Evolutionary conservation across 2,329 filamentous ascomycete genomes (phyloP), one percentile per base, ranked within the genome.

Genomic region (Xenoacremonium recifei): DNA sequence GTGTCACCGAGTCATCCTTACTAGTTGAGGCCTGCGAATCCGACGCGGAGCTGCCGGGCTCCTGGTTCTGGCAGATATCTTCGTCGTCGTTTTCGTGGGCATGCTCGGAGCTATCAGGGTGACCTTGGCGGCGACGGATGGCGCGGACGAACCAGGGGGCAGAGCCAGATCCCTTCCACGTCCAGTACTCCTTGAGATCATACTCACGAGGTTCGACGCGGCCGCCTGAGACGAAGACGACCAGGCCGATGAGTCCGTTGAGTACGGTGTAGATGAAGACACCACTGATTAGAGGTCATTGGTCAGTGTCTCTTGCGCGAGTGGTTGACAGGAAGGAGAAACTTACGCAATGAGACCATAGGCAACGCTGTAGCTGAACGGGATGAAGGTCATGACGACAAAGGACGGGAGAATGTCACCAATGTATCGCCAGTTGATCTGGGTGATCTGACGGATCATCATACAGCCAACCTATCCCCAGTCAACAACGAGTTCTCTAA

Each of bases 321-420:
- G n/a, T n/a, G n/a, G n/a, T n/a, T n/a, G n/a, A n/a, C n/a, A n/a
- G n/a, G n/a, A n/a, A n/a, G n/a, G 2, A 5, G 13, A 2, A 3
- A 71, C 76, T 68, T 62, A 80, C 78, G 79, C 85, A 52, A 89
- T 87, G 20, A 90, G 76, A 15, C 86, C 86, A 49, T 89, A 89
- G 6, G 86, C 85, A 35, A 88, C 85, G 38, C 82, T 87, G 72
- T 89, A 90, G 49, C 81, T 88, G 60, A 89, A 87, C 0, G 85
- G 86, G 69, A 90, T 89, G 40, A 87, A 79, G 2, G 80, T 79
- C 53, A 89, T 80, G 4, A 86, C 87, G 21, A 89, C 72, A 63
- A 89, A 89, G 0, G 86, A 87, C 0, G 86, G 86, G 3, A 89
- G 71, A 0, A 85, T 82, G 48, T 90, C 86, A 37, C 86, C 85